phyloP scores from a whole-genome alignment of 225 moss, liverwort and hornwort species.

The Physcomitrium patens region DNA sequence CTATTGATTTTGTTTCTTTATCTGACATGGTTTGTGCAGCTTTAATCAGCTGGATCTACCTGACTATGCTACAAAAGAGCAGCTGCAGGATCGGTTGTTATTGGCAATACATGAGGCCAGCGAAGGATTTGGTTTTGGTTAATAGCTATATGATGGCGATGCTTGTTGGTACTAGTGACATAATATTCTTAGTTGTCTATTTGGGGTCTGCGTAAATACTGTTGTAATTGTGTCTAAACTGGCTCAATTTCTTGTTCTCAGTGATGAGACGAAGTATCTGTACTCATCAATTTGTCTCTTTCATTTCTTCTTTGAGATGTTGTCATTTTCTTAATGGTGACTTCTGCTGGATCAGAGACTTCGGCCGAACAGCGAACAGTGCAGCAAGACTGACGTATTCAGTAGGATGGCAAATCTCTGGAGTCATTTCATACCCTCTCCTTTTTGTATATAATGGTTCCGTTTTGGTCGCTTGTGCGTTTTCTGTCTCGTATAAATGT shows the following conservation, averaged over 20 bases:
- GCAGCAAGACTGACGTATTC: slow-evolving; percentile 52
- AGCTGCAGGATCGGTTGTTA: slow-evolving; percentile 84
- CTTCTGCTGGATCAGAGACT: slow-evolving; percentile 48
- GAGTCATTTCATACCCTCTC: slow-evolving; percentile 32
- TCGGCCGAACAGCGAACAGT: slow-evolving; percentile 35
- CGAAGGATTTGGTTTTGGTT: slow-evolving; percentile 97
- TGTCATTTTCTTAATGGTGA: slow-evolving; percentile 44
- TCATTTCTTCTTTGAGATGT: slow-evolving; percentile 56
- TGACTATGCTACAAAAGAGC: slow-evolving; percentile 87
- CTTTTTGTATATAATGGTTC: slow-evolving; percentile 42
- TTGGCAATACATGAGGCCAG: slow-evolving; percentile 97
- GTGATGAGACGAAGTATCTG: slow-evolving; percentile 42
- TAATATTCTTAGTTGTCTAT: slow-evolving; percentile 43
- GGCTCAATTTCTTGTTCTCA: slow-evolving; percentile 36
- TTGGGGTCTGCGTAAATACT: slow-evolving; percentile 62
- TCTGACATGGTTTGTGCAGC: slow-evolving; percentile 42
- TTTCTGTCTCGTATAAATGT: slow-evolving; percentile 36
- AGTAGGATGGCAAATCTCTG: slow-evolving; percentile 46
- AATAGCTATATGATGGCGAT: slow-evolving; percentile 17
- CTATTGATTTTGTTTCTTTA: slow-evolving; percentile 17
- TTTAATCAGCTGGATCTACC: slow-evolving; percentile 98
- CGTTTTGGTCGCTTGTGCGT: slow-evolving; percentile 32
- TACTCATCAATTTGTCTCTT: slow-evolving; percentile 46
- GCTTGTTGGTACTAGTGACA: slow-evolving; percentile 30
- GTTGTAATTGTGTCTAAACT: slow-evolving; percentile 57